These are phyloP conservation scores for Hyaloperonospora arabidopsidis DNA, from an alignment of 352 stramenopile genomes.

Conservation along the genomic window DNA sequence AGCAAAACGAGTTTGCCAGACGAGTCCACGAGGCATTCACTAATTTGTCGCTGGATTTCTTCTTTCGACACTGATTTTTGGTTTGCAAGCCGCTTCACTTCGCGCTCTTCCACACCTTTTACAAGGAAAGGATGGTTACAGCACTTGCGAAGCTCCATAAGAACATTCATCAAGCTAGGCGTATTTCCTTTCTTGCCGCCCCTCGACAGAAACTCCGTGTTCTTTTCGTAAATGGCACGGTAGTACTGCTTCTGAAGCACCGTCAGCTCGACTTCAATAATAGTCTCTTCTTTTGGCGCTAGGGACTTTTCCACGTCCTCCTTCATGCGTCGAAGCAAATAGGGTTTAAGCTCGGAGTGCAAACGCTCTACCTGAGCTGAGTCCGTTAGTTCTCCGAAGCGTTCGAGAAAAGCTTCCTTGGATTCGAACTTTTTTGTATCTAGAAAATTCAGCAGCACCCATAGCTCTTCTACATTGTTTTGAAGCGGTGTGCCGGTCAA, in stretches of 20 bases:
- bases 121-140: conserved; percentile 93
- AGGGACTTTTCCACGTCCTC: conserved; percentile 87
- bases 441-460: conserved; percentile 98
- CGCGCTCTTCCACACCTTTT: conserved; percentile 79
- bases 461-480: conserved; percentile 91
- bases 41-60: conserved; percentile 52
- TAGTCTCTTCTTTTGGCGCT: conserved; percentile 84
- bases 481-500: conserved; percentile 88
- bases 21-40: conserved; percentile 88
- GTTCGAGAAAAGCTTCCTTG: conserved; percentile 88
- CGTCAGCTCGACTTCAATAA: conserved; percentile 88
- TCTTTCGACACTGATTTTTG: conserved; percentile 43
- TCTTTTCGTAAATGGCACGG: conserved; percentile 89
- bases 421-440: conserved; percentile 91
- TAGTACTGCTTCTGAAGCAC: conserved; percentile 89
- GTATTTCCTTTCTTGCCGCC: conserved; percentile 61
- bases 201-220: conserved; percentile 85
- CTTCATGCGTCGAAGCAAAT: conserved; percentile 83
- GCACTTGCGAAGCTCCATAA: conserved; percentile 93
- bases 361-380: conserved; percentile 82
- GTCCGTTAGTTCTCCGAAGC: conserved; percentile 91
- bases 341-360: conserved; percentile 80
- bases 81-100: conserved; percentile 51
- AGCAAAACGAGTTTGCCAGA: conserved; percentile 98
- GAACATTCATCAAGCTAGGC: conserved; percentile 86